A percentile compares a stretch with the other conserved stretches of the same genome.
Conservation (phyloP, 139 green algal species). For the Closterium sp. region DNA sequence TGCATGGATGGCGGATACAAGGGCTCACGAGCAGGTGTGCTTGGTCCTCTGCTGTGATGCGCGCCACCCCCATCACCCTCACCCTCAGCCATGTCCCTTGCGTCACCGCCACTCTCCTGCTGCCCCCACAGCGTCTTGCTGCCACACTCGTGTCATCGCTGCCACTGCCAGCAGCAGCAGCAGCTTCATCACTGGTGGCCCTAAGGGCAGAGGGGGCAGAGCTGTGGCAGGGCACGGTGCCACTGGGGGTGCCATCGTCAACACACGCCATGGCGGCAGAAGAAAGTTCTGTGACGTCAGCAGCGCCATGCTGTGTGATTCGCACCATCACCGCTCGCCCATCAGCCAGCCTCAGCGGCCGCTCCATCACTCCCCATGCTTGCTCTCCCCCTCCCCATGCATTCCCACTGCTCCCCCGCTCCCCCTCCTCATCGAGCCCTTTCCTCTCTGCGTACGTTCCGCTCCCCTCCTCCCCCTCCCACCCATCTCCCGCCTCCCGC, state of each 20-base stretch:
- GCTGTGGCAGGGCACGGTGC: too few species aligned
- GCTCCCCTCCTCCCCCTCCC: not conserved
- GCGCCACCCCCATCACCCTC: not conserved
- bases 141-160: not conserved
- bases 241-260: too few species aligned
- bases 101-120: not conserved
- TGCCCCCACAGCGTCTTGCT: not conserved
- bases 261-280: not conserved
- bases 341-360: conserved; percentile 21
- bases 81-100: not conserved
- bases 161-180: not conserved
- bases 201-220: too few species aligned
- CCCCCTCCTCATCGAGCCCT: not conserved
- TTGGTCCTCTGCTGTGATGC: not conserved
- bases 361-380: not conserved
- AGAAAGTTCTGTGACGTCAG: not conserved
- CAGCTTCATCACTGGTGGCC: not conserved
- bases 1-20: not conserved
- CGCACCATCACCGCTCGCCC: conserved; percentile 4
- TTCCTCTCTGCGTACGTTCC: not conserved
- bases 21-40: not conserved
- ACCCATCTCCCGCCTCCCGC: not conserved
- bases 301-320: not conserved
- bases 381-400: not conserved
- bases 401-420: not conserved